Evolutionary conservation across 2,329 filamentous ascomycete species (phyloP).

Genomic region (Fusarium xylarioides): DNA sequence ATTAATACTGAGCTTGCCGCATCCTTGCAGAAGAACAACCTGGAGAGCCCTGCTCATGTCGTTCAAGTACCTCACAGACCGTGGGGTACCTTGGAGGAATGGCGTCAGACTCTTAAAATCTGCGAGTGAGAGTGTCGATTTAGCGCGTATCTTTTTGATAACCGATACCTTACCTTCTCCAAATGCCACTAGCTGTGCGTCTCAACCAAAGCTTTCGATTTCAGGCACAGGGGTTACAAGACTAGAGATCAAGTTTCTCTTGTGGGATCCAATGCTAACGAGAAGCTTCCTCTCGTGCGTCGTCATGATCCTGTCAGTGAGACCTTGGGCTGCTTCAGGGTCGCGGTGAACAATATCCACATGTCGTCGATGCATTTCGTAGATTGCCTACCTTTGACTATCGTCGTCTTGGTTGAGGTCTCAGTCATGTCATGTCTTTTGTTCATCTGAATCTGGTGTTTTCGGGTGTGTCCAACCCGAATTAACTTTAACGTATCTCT

Average conservation of each 20-base stretch:
- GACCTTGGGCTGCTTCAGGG: neutral
- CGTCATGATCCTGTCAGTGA: conserved; percentile 17
- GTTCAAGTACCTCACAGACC: conserved; percentile 23
- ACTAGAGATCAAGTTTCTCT: conserved; percentile 17
- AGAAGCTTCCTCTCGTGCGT: neutral
- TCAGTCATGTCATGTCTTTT: neutral
- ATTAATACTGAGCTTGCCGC: neutral
- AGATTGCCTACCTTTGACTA: neutral
- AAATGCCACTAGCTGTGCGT: conserved; percentile 20
- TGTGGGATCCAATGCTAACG: neutral
- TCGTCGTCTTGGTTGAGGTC: neutral
- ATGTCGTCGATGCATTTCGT: neutral
- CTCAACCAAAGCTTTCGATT: neutral
- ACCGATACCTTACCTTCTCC: conserved; percentile 12
- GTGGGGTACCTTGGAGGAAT: conserved; percentile 18
- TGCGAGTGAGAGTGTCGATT: conserved; percentile 2
- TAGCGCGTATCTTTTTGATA: conserved; percentile 26
- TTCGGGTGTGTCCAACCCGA: neutral
- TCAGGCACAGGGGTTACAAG: conserved; percentile 8
- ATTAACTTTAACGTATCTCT: neutral
- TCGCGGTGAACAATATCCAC: neutral
- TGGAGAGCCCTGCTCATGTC: conserved; percentile 1
- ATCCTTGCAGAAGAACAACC: conserved; percentile 7
- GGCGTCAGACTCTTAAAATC: conserved; percentile 22
- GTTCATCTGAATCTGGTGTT: neutral